Percentiles rank a stretch among this genome's conserved stretches.
Conservation (phyloP, 208 protist genomes). For the Leishmania turanica region DNA sequence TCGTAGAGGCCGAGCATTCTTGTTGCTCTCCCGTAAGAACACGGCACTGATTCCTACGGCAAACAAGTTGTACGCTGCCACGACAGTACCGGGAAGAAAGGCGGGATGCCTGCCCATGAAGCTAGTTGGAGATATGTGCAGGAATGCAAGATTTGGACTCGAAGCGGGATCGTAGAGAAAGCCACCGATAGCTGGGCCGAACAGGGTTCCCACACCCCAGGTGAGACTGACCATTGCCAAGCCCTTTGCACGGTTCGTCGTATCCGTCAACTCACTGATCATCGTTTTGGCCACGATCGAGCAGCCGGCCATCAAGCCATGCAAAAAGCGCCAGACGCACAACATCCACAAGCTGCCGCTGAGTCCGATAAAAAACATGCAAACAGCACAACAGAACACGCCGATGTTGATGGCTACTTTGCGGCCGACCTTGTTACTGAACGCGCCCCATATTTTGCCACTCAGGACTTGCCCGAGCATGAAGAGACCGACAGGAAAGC, state of each 20-base stretch:
- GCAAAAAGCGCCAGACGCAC: slow-evolving; percentile 76
- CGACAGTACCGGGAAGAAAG: slow-evolving; percentile 68
- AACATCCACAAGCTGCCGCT: slow-evolving; percentile 54
- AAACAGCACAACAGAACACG: slow-evolving; percentile 50
- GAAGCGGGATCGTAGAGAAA: slow-evolving; percentile 70
- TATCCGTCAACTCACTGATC: slow-evolving; percentile 83
- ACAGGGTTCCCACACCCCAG: slow-evolving; percentile 72
- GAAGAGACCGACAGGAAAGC: slow-evolving; percentile 73
- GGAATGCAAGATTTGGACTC: slow-evolving; percentile 23
- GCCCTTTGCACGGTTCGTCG: slow-evolving; percentile 79
- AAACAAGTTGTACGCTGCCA: slow-evolving; percentile 56
- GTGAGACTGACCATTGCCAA: slow-evolving; percentile 97
- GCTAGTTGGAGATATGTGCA: slow-evolving; percentile 26
- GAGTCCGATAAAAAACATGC: slow-evolving; percentile 74
- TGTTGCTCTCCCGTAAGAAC: slow-evolving; percentile 63
- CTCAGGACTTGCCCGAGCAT: slow-evolving; percentile 85
- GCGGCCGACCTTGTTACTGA: slow-evolving; percentile 78
- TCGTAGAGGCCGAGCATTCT: slow-evolving; percentile 30
- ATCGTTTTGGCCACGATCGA: slow-evolving; percentile 80
- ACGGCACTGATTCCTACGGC: slow-evolving; percentile 43
- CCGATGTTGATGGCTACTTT: slow-evolving; percentile 53
- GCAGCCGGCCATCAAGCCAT: slow-evolving; percentile 70
- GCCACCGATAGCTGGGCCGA: slow-evolving; percentile 70
- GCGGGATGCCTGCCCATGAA: slow-evolving; percentile 61
- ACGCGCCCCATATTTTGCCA: slow-evolving; percentile 61